Evolutionary conservation across 208 protist species (phyloP), one percentile per base, ranked within the genome.

Genomic region (Wallacemonas collosoma): DNA sequence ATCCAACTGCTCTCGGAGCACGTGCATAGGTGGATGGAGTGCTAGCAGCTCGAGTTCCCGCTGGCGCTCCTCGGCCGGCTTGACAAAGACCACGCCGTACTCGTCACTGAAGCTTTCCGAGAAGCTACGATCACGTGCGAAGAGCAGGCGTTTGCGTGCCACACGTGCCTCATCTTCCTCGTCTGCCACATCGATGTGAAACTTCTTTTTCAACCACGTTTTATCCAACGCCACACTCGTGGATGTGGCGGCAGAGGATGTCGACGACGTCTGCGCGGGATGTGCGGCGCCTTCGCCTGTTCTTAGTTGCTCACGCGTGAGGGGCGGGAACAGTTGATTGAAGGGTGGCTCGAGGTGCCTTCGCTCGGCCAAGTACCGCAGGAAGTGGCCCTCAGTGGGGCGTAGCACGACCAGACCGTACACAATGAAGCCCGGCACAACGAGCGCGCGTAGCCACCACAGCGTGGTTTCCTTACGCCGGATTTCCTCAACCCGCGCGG

Each of bases 361-460:
- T 15, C 89, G 84, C 76, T 91, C 87, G 3, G 85, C 87, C 39
- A 91, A 45, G 73, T 94, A 92, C 35, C 89, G 83, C 35, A 92
- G 54, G 48, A 94, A 94, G 66, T 94, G 89, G 2, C 89, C 89
- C 68, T 94, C 82, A 17, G 79, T 86, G 17, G 89, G 89, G 4
- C 89, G 83, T 2, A 86, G 47, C 43, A 94, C 40, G 61, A 89
- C 87, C 11, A 94, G 77, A 1, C 82, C 84, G 63, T 85, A 89
- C 11, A 78, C 6, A 15, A 76, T 68, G 74, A 94, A 91, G 39
- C 57, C 73, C 3, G 87, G 87, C 17, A 94, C 73, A 6, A 92
- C 68, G 15, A 91, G 81, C 11, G 77, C 66, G n/a, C 88, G 85
- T 62, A 93, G 64, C 77, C 85, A 85, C 35, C 79, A 78, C 11